Percentiles rank a stretch among this genome's conserved stretches.
phyloP scores from a whole-genome alignment of 495 filamentous ascomycete genomes.

The Daldinia grandis region DNA sequence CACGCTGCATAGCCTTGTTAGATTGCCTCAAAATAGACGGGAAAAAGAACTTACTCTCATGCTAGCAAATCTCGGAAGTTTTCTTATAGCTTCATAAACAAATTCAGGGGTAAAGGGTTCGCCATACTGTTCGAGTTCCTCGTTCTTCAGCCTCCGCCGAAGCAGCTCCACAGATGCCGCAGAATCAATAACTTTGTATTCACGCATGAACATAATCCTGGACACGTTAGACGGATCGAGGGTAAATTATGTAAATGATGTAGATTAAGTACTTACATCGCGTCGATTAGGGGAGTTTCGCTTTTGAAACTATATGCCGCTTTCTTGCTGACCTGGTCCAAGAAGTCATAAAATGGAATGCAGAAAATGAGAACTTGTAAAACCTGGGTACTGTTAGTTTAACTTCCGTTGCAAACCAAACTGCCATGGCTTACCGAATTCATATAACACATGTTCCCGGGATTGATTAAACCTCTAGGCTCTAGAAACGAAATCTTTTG shows the following conservation, averaged over 20 bases:
- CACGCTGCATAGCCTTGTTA: constrained; percentile 65
- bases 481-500: constrained; percentile 84
- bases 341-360: constrained; percentile 90
- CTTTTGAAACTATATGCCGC: constrained; percentile 92
- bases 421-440: constrained; percentile 80
- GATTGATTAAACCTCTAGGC: constrained; percentile 94
- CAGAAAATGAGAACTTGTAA: constrained; percentile 94
- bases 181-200: constrained; percentile 86
- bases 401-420: neutral
- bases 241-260: neutral
- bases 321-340: constrained; percentile 85
- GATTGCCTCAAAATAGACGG: constrained; percentile 24
- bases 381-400: constrained; percentile 62
- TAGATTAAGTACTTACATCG: constrained; percentile 71
- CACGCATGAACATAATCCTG: constrained; percentile 95
- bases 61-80: constrained; percentile 84
- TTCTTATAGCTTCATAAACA: constrained; percentile 90
- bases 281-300: constrained; percentile 91
- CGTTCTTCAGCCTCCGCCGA: constrained; percentile 74
- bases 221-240: constrained; percentile 30
- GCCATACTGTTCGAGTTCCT: constrained; percentile 88
- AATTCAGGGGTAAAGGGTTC: constrained; percentile 93
- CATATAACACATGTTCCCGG: constrained; percentile 99
- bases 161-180: constrained; percentile 77
- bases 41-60: constrained; percentile 73